A percentile compares a stretch with the other conserved stretches of the same genome.
Conservation (phyloP, 192 early-diverging fungal genomes). For the Coemansia sp. region DNA sequence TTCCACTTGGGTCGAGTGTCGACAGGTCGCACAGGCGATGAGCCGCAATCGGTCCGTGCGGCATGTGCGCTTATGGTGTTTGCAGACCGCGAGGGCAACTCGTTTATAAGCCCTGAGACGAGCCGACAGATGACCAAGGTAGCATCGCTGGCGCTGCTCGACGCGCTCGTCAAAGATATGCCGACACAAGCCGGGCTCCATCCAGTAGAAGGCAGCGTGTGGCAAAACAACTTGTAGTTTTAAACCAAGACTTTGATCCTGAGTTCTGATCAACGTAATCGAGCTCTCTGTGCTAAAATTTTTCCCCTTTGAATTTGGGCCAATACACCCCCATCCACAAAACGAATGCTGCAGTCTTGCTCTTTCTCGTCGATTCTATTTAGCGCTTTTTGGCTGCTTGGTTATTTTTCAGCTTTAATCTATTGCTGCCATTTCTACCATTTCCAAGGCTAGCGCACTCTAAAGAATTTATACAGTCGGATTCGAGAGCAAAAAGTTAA, state of each 20-base stretch:
- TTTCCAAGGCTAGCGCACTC: no score
- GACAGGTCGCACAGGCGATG: slow-evolving; percentile 18
- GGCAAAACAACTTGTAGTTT: no score
- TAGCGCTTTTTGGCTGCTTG: no score
- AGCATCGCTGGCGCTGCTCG: slow-evolving; percentile 11
- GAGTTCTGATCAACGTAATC: no score
- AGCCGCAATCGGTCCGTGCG: slow-evolving; percentile 59
- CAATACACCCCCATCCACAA: slow-evolving; percentile 16
- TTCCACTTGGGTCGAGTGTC: slow-evolving; percentile 74
- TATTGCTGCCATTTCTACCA: no score
- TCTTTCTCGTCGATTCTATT: neutral
- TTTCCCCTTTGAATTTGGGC: no score
- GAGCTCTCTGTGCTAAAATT: no score
- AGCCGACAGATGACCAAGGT: slow-evolving; percentile 9
- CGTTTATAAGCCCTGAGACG: slow-evolving; percentile 59
- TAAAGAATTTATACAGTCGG: no score
- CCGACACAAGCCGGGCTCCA: no score
- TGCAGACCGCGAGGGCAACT: slow-evolving; percentile 69
- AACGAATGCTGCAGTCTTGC: neutral
- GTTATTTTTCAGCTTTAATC: no score
- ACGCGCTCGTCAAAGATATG: slow-evolving; percentile 10
- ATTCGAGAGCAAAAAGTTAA: neutral
- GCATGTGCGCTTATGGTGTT: slow-evolving; percentile 82
- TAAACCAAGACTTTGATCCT: no score
- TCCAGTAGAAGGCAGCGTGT: no score